These are phyloP conservation scores for Teratosphaeria epicoccoides DNA, from an alignment of 2,329 filamentous ascomycete species.

Conservation along the genomic window DNA sequence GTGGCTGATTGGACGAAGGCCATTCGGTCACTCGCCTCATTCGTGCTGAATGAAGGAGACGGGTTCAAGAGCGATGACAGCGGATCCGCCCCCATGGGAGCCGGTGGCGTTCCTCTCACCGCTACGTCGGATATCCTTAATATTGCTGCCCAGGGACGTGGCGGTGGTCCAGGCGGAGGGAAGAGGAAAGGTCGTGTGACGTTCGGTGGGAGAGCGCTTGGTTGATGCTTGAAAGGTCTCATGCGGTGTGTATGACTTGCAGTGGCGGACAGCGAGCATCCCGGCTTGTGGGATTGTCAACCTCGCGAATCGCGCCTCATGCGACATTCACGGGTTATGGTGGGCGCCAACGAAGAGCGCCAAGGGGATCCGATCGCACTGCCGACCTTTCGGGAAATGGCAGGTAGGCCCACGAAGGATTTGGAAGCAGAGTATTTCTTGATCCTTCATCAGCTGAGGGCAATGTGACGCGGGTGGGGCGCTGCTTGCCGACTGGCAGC, in stretches of 20 bases:
- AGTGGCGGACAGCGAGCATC: neutral
- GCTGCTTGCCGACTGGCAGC: neutral
- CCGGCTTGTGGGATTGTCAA: neutral
- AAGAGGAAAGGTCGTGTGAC: neutral
- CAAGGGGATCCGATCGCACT: neutral
- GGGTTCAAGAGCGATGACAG: constrained; percentile 49
- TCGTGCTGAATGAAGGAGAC: constrained; percentile 68
- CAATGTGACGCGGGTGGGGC: neutral
- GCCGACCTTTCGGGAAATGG: neutral
- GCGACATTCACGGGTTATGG: neutral
- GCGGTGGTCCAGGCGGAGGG: neutral
- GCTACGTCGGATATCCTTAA: constrained; percentile 5
- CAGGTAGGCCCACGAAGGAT: neutral
- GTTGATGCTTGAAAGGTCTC: neutral
- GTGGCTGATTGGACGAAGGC: constrained; percentile 63
- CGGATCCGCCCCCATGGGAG: constrained; percentile 7
- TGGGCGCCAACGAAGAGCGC: neutral
- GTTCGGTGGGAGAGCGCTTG: neutral
- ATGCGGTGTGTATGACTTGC: neutral
- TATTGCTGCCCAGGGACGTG: neutral
- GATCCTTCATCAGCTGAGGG: neutral
- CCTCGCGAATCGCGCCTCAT: neutral
- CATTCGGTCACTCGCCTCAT: constrained; percentile 57
- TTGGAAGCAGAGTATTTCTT: neutral
- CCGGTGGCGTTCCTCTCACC: constrained; percentile 3